Evolutionary conservation across 2,329 filamentous ascomycete species (phyloP).

Genomic region (Ophiosphaerella narmari): DNA sequence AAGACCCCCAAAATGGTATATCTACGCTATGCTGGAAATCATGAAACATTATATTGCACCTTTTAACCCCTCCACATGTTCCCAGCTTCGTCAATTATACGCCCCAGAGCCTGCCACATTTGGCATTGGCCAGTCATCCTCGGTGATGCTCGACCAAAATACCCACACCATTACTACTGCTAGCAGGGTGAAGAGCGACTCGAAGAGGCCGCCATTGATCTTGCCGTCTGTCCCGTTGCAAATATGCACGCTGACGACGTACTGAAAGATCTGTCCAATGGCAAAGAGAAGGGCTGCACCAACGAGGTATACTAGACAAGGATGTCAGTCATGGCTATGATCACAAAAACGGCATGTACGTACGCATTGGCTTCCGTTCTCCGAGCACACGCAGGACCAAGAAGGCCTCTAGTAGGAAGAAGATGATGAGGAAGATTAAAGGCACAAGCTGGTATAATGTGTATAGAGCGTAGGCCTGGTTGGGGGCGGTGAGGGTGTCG

Average conservation of each 20-base stretch:
- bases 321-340: conserved; percentile 16
- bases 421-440: conserved; percentile 84
- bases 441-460: conserved; percentile 91
- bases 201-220: conserved; percentile 91
- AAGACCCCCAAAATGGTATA: conserved; percentile 42
- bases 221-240: conserved; percentile 81
- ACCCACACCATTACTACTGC: conserved; percentile 84
- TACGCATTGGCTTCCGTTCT: conserved; percentile 86
- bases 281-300: conserved; percentile 81
- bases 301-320: conserved; percentile 69
- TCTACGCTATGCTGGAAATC: conserved; percentile 45
- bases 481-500: conserved; percentile 52
- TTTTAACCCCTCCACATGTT: conserved; percentile 22
- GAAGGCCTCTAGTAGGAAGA: conserved; percentile 80
- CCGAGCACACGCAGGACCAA: conserved; percentile 86
- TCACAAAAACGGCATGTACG: conserved; percentile 33
- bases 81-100: conserved; percentile 39
- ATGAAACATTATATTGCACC: conserved; percentile 42
- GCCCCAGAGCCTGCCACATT: conserved; percentile 45
- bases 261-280: conserved; percentile 94
- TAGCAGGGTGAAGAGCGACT: conserved; percentile 88
- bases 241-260: conserved; percentile 87
- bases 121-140: conserved; percentile 89
- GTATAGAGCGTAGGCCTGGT: conserved; percentile 83
- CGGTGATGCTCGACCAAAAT: conserved; percentile 99